These are phyloP conservation scores for Carpinus viminea DNA, from an alignment of 306 rosid species.

Conservation along the genomic window DNA sequence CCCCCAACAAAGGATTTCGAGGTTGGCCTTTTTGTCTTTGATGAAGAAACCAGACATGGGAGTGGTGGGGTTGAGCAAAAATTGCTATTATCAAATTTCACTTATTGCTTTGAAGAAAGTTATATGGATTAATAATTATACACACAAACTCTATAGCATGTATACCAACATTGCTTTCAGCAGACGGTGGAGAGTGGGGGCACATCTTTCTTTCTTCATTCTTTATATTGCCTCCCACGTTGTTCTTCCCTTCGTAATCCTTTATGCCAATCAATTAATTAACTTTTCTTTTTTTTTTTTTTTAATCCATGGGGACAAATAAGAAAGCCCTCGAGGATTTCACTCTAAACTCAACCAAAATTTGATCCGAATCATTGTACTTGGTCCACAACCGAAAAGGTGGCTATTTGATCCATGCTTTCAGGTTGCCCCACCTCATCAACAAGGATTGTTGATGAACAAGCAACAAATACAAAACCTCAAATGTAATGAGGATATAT, in stretches of 20 bases:
- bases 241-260: background rate
- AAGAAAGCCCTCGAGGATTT: background rate
- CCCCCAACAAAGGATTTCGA: conserved; percentile 31
- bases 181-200: conserved; percentile 45
- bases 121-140: conserved; percentile 33
- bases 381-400: background rate
- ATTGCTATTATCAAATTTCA: conserved; percentile 41
- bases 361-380: background rate
- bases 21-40: conserved; percentile 36
- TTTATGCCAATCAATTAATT: background rate
- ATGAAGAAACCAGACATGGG: conserved; percentile 44
- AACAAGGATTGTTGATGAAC: too few species aligned
- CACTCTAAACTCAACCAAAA: background rate
- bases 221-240: conserved; percentile 38
- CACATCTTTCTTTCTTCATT: conserved; percentile 17
- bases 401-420: background rate
- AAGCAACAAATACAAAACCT: too few species aligned
- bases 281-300: background rate
- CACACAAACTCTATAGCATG: background rate
- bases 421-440: background rate
- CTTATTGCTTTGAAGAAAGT: conserved; percentile 57
- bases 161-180: conserved; percentile 38
- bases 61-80: conserved; percentile 38
- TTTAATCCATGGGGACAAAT: background rate
- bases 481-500: too few species aligned